Conservation (phyloP, 345 rosid species). For the Syzygium jambos region DNA sequence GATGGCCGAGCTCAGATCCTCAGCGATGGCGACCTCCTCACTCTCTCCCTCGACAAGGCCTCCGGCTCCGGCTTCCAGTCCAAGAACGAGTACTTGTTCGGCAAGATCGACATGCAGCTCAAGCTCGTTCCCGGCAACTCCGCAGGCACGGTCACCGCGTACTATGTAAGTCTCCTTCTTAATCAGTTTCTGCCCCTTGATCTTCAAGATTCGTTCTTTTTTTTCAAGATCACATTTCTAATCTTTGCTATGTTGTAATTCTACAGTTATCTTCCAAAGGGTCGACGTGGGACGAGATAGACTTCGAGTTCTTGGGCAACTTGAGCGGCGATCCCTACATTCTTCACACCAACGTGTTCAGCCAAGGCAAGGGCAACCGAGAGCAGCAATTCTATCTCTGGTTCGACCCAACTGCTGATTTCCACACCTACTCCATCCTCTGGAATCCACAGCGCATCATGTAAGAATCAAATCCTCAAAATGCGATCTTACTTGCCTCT, state of each 20-base stretch:
- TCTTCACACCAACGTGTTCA: constrained; percentile 51
- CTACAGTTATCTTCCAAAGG: constrained; percentile 51
- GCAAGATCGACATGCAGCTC: constrained; percentile 57
- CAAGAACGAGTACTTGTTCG: constrained; percentile 40
- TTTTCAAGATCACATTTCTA: too few relatives aligned
- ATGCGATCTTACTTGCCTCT: neutral
- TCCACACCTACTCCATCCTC: constrained; percentile 51
- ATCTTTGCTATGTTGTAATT: neutral
- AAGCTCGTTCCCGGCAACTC: constrained; percentile 80
- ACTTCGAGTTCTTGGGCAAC: constrained; percentile 58
- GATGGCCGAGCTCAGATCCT: constrained; percentile 46
- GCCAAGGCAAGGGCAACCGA: constrained; percentile 52
- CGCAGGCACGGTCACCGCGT: constrained; percentile 75
- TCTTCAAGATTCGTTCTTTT: neutral
- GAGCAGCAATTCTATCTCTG: constrained; percentile 67
- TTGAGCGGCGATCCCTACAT: constrained; percentile 59
- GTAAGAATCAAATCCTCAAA: neutral
- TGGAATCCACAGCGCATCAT: constrained; percentile 57
- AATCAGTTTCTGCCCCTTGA: neutral
- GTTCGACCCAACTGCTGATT: constrained; percentile 55
- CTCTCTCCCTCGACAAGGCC: constrained; percentile 51
- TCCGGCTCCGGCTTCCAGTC: constrained; percentile 76
- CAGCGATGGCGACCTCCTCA: constrained; percentile 42
- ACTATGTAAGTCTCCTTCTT: constrained; percentile 3
- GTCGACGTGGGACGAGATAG: constrained; percentile 63